Percentiles rank a stretch among this genome's conserved stretches.
Conservation (phyloP, 768 basidiomycete species). For the Hygrophorus russula region DNA sequence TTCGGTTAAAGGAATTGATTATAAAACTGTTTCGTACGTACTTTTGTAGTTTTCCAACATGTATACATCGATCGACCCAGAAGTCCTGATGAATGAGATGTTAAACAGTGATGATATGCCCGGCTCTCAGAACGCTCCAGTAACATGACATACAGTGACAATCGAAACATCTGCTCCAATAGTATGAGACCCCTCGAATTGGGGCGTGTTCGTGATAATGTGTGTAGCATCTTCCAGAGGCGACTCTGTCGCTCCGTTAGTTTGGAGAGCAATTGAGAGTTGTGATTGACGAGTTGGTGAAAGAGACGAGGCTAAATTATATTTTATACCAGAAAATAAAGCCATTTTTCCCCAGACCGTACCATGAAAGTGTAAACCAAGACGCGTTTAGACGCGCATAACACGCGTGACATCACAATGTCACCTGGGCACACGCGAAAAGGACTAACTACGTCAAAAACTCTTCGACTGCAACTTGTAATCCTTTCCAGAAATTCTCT, state of each 20-base stretch:
- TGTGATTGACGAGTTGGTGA: conserved; percentile 27
- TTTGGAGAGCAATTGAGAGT: conserved; percentile 35
- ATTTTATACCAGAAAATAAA: conserved; percentile 29
- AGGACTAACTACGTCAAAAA: too few species aligned
- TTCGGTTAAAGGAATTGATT: conserved; percentile 1
- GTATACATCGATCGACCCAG: conserved; percentile 63
- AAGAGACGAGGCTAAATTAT: conserved; percentile 41
- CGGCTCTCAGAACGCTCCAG: too few species aligned
- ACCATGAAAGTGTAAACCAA: background rate
- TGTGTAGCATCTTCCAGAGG: conserved; percentile 33
- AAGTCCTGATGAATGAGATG: conserved; percentile 27
- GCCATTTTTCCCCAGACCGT: background rate
- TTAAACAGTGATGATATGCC: too few species aligned
- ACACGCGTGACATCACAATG: background rate
- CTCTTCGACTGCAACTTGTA: too few species aligned
- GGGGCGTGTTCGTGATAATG: conserved; percentile 44
- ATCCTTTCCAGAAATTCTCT: too few species aligned
- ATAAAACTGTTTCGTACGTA: conserved; percentile 19
- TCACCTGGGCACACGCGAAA: background rate
- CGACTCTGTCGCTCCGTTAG: conserved; percentile 36
- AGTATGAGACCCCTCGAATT: conserved; percentile 44
- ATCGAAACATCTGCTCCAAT: conserved; percentile 20
- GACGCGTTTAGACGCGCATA: background rate
- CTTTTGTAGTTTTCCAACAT: conserved; percentile 48
- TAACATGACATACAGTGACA: conserved; percentile 29